These are phyloP conservation scores for Sonneratia alba DNA, from an alignment of 345 rosid species.

Conservation along the genomic window DNA sequence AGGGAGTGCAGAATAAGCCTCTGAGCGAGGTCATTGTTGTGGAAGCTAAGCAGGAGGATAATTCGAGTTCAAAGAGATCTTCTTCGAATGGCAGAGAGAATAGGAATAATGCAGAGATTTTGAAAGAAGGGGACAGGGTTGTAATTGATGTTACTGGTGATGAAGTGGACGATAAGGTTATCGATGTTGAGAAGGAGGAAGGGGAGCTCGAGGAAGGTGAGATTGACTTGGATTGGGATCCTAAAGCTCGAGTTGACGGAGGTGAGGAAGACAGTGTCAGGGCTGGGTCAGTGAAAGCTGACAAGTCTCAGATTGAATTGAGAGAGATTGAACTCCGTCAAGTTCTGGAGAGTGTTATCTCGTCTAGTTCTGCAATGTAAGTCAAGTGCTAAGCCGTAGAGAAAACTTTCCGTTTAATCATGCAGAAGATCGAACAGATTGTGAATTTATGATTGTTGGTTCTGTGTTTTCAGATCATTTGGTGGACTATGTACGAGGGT, in stretches of 20 bases:
- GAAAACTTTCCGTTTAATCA: neutral
- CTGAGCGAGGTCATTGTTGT: conserved; percentile 43
- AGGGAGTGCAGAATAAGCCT: conserved; percentile 88
- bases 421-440: neutral
- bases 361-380: conserved; percentile 58
- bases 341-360: conserved; percentile 49
- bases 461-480: conserved; percentile 48
- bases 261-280: conserved; percentile 13
- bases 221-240: conserved; percentile 64
- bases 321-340: conserved; percentile 27
- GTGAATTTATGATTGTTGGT: neutral
- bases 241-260: conserved; percentile 14
- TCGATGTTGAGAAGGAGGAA: conserved; percentile 55
- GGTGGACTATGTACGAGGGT: conserved; percentile 52
- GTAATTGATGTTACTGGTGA: conserved; percentile 35
- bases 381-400: conserved; percentile 15
- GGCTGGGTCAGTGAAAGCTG: conserved; percentile 18
- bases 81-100: conserved; percentile 25
- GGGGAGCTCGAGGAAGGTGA: conserved; percentile 98
- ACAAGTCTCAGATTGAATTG: conserved; percentile 23
- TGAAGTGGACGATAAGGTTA: conserved; percentile 16
- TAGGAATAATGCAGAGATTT: conserved; percentile 10
- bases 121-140: conserved; percentile 25
- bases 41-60: conserved; percentile 31
- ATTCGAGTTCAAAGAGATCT: conserved; percentile 26